Evolutionary conservation across 2,329 filamentous ascomycete genomes (phyloP).

Genomic region (Fusarium oligoseptatum): DNA sequence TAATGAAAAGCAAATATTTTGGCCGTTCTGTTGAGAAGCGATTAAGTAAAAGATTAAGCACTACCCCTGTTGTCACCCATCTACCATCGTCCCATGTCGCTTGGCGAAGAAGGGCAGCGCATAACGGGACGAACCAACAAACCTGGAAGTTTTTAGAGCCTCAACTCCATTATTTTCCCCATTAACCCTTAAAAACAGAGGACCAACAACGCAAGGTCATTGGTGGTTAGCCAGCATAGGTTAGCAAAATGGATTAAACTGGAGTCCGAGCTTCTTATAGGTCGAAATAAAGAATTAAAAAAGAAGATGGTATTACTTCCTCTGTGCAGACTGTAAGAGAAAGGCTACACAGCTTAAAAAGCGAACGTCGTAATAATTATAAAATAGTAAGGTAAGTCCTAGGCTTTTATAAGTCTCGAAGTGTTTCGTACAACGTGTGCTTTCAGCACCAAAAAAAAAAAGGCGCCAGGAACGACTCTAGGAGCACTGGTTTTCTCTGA

Average conservation of each 20-base stretch:
- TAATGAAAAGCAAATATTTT: background rate
- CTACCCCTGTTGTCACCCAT: background rate
- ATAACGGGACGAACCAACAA: background rate
- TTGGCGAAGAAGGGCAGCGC: background rate
- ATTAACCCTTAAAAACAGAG: background rate
- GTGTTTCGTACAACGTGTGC: background rate
- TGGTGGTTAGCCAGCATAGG: background rate
- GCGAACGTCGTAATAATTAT: background rate
- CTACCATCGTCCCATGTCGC: background rate
- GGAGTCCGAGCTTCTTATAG: background rate
- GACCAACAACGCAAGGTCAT: background rate
- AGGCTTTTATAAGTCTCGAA: background rate
- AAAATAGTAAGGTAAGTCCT: too few relatives aligned
- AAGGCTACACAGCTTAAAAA: background rate
- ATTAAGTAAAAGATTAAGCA: background rate
- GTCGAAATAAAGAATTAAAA: background rate
- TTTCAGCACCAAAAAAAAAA: background rate
- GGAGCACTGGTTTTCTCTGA: background rate
- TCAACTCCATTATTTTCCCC: background rate
- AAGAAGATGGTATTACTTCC: too few relatives aligned
- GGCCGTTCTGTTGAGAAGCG: accelerated
- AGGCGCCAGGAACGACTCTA: background rate
- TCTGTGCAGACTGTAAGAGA: background rate
- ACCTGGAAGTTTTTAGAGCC: background rate
- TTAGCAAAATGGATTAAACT: background rate